A percentile compares a stretch with the other conserved stretches of the same genome.
These are phyloP conservation scores for Chlamydomonas schloesseri DNA, from an alignment of 139 green algal genomes.

Conservation along the genomic window DNA sequence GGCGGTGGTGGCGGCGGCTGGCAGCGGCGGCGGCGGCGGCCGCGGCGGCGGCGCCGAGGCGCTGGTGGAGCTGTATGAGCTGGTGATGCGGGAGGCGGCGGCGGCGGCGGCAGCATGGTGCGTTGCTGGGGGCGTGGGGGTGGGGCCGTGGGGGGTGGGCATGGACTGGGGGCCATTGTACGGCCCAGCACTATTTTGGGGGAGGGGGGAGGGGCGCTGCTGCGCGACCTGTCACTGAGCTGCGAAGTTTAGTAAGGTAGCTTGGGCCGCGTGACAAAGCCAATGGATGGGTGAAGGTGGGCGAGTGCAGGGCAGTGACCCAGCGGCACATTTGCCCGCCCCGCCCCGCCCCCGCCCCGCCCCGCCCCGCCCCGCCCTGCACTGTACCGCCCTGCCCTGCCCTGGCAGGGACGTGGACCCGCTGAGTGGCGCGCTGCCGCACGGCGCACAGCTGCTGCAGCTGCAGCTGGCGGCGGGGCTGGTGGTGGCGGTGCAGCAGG, in stretches of 20 bases:
- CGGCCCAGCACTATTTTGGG: neutral
- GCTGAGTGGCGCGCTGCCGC: neutral
- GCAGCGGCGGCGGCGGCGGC: neutral
- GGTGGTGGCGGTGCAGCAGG: conserved; percentile 3
- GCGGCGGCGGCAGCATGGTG: neutral
- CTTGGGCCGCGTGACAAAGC: neutral
- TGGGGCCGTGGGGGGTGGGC: neutral
- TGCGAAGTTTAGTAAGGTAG: no score
- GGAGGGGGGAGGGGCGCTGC: neutral
- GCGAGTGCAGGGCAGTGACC: no score
- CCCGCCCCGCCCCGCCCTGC: no score
- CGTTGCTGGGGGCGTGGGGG: neutral
- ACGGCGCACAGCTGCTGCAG: neutral
- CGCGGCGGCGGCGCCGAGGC: neutral
- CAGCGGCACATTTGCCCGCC: no score
- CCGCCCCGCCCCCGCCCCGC: no score
- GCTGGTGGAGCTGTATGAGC: conserved; percentile 28
- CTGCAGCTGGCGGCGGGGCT: conserved; percentile 29
- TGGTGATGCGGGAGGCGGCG: conserved; percentile 6
- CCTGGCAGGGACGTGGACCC: neutral
- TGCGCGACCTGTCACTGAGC: no score
- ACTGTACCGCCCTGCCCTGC: no score
- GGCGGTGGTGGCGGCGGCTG: neutral
- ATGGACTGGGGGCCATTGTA: neutral
- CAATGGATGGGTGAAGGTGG: neutral